These are phyloP conservation scores for Oryza meyeriana DNA, from an alignment of 176 grass and related monocot species.

Conservation along the genomic window DNA sequence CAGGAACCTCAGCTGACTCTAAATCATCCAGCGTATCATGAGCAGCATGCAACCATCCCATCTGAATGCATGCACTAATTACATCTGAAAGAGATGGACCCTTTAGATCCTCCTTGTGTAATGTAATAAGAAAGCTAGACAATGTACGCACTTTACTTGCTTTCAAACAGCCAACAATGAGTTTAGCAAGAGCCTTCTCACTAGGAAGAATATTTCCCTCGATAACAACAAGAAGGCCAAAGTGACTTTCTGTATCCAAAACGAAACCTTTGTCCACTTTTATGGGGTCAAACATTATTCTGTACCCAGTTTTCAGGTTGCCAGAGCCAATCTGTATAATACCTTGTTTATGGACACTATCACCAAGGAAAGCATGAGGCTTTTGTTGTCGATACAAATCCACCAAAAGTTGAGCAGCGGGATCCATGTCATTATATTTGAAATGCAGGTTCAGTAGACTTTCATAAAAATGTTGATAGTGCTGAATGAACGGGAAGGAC, in stretches of 20 bases:
- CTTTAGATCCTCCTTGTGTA: conserved; percentile 38
- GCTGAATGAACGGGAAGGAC: conserved; percentile 35
- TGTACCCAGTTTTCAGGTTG: conserved; percentile 66
- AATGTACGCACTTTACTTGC: conserved; percentile 53
- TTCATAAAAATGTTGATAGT: conserved; percentile 71
- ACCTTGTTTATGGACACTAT: conserved; percentile 43
- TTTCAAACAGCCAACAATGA: conserved; percentile 64
- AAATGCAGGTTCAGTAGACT: conserved; percentile 73
- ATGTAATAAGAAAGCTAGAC: conserved; percentile 55
- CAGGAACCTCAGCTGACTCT: conserved; percentile 43
- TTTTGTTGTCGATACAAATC: conserved; percentile 52
- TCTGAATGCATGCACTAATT: conserved; percentile 63
- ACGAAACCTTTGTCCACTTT: conserved; percentile 58
- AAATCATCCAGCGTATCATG: conserved; percentile 81
- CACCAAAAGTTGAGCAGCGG: conserved; percentile 59
- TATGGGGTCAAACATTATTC: conserved; percentile 59
- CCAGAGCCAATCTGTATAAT: conserved; percentile 66
- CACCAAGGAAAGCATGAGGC: conserved; percentile 8
- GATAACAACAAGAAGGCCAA: conserved; percentile 38
- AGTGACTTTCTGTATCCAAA: conserved; percentile 34
- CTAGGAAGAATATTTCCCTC: conserved; percentile 55
- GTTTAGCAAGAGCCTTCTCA: conserved; percentile 73
- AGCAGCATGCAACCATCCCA: conserved; percentile 72
- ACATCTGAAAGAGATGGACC: conserved; percentile 38
- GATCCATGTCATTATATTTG: conserved; percentile 76